Percentiles rank a stretch among this genome's conserved stretches.
Conservation (phyloP, 345 rosid species). For the Euclidium syriacum region DNA sequence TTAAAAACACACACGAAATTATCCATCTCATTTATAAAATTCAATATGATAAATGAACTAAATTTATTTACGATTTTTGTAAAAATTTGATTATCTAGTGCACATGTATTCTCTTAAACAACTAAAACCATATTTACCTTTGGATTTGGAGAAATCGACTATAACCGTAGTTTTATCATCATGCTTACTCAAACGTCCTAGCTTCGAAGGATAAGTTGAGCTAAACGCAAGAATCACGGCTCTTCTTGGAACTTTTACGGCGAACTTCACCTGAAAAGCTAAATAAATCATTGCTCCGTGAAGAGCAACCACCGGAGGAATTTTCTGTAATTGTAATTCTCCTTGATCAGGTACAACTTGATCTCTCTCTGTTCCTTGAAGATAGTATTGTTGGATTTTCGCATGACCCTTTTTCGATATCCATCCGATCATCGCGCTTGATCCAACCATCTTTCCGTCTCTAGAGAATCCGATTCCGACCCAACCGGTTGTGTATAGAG, state of each 20-base stretch:
- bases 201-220: conserved; percentile 41
- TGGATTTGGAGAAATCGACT: conserved; percentile 67
- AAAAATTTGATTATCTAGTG: too few species aligned
- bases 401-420: conserved; percentile 66
- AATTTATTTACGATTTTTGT: too few species aligned
- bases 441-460: conserved; percentile 88
- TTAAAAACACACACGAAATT: too few species aligned
- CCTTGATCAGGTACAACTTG: conserved; percentile 72
- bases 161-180: conserved; percentile 61
- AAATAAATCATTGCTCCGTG: conserved; percentile 71
- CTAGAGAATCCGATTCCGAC: conserved; percentile 83
- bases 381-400: conserved; percentile 65
- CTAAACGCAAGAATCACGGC: conserved; percentile 74
- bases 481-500: conserved; percentile 87
- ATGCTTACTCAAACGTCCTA: conserved; percentile 47
- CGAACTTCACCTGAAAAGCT: conserved; percentile 73
- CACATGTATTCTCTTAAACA: too few species aligned
- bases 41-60: too few species aligned
- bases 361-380: conserved; percentile 54
- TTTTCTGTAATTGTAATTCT: conserved; percentile 57
- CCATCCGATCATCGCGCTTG: conserved; percentile 93
- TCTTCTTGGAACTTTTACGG: conserved; percentile 42
- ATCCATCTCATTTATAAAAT: too few species aligned
- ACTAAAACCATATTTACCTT: background rate
- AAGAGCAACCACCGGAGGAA: conserved; percentile 67